Conservation (phyloP, 306 rosid species). For the Prunus padus region DNA sequence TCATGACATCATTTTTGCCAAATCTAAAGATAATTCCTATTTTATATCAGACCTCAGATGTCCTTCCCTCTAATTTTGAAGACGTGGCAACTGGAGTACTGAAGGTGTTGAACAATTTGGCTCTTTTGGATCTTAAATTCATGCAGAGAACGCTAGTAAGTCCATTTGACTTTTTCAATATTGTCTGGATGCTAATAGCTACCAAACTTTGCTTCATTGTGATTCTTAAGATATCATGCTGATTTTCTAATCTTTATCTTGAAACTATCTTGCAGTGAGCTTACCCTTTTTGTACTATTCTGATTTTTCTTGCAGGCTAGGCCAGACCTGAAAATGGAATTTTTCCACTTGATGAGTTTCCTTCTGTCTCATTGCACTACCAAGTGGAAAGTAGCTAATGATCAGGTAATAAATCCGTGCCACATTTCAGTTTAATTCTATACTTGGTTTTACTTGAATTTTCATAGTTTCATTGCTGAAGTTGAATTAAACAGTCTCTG, state of each 20-base stretch:
- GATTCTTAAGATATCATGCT: neutral
- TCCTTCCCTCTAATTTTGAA: conserved; percentile 97
- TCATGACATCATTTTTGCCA: neutral
- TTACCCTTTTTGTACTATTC: conserved; percentile 14
- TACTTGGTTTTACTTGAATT: neutral
- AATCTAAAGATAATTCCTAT: conserved; percentile 25
- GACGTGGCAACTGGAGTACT: conserved; percentile 95
- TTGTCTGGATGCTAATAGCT: neutral
- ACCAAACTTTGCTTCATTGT: neutral
- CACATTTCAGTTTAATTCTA: conserved; percentile 4
- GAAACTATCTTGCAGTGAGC: conserved; percentile 10
- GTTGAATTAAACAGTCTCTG: neutral
- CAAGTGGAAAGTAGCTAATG: conserved; percentile 85
- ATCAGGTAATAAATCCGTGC: conserved; percentile 55
- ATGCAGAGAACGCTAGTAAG: conserved; percentile 89
- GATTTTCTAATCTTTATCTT: neutral
- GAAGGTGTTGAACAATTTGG: conserved; percentile 94
- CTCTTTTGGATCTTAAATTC: conserved; percentile 83
- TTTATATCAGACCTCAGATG: conserved; percentile 61
- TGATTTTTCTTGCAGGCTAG: conserved; percentile 61
- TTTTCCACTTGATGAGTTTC: conserved; percentile 93
- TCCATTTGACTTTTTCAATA: conserved; percentile 28
- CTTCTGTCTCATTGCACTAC: conserved; percentile 85
- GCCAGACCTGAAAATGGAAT: conserved; percentile 96
- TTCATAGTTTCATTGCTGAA: conserved; percentile 9